Conservation (phyloP, 2,329 filamentous ascomycete species). For the Chaetomium olivaceum region DNA sequence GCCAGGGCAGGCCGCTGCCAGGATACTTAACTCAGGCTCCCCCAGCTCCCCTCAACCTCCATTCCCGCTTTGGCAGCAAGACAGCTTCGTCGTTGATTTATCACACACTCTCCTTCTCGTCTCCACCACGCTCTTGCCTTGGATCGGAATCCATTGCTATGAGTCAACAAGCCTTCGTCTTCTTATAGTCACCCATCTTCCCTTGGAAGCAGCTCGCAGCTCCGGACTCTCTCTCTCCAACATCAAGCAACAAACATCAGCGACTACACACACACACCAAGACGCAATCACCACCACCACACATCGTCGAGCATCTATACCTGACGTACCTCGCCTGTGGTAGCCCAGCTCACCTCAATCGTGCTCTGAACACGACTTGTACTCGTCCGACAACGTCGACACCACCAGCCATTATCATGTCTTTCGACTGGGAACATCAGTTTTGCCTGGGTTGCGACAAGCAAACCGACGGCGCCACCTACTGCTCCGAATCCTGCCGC, state of each 20-base stretch:
- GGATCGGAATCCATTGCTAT: conserved; percentile 28
- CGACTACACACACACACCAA: conserved; percentile 7
- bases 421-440: conserved; percentile 77
- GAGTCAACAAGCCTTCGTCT: conserved; percentile 31
- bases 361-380: background rate
- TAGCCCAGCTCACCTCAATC: conserved; percentile 1
- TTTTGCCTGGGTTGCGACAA: conserved; percentile 94
- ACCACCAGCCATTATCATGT: conserved; percentile 45
- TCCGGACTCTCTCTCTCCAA: conserved; percentile 19
- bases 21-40: conserved; percentile 33
- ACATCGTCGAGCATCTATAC: background rate
- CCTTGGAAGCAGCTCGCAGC: conserved; percentile 23
- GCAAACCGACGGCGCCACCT: conserved; percentile 77
- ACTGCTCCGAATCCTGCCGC: conserved; percentile 91
- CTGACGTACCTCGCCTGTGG: background rate
- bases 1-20: conserved; percentile 27
- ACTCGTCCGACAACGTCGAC: conserved; percentile 5
- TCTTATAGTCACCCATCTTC: conserved; percentile 29
- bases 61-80: conserved; percentile 26
- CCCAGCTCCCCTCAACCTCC: conserved; percentile 32
- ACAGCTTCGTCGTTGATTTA: conserved; percentile 30
- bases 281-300: conserved; percentile 4
- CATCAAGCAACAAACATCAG: conserved; percentile 14
- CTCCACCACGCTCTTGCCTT: conserved; percentile 24
- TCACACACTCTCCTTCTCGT: conserved; percentile 28